Evolutionary conservation across 345 rosid species (phyloP).

Genomic region (Aurinia saxatilis): DNA sequence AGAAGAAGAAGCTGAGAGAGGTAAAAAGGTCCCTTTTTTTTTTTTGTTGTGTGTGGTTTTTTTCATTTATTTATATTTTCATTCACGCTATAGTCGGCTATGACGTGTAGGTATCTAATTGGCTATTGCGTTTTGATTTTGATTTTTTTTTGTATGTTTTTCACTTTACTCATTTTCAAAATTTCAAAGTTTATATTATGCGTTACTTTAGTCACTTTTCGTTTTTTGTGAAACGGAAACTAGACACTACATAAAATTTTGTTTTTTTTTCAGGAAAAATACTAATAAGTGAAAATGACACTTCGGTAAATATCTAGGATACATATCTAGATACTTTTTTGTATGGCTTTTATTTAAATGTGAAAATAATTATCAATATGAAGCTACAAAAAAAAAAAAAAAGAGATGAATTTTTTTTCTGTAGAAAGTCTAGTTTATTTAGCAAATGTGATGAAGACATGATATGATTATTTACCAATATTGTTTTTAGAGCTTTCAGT

Average conservation of each 20-base stretch:
- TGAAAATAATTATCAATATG: background rate
- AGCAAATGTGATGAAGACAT: too few relatives aligned
- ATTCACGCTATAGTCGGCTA: constrained; percentile 20
- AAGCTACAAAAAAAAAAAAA: background rate
- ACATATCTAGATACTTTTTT: background rate
- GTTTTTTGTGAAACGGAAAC: background rate
- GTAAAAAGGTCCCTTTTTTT: constrained; percentile 16
- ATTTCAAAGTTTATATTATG: background rate
- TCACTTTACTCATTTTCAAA: constrained; percentile 3
- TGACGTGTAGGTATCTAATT: constrained; percentile 21
- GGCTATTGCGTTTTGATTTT: background rate
- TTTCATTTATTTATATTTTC: constrained; percentile 1
- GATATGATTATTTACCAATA: too few relatives aligned
- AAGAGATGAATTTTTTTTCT: too few relatives aligned
- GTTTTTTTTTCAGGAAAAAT: background rate
- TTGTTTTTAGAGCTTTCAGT: too few relatives aligned
- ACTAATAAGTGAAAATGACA: constrained; percentile 1
- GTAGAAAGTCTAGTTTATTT: too few relatives aligned
- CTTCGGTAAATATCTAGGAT: background rate
- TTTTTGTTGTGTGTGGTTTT: background rate
- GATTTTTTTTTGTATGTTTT: too few relatives aligned
- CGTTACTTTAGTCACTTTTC: background rate
- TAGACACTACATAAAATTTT: background rate
- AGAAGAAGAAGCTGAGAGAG: constrained; percentile 22
- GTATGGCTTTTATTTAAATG: background rate